Conservation (phyloP, 345 rosid species). For the Toxicodendron radicans region DNA sequence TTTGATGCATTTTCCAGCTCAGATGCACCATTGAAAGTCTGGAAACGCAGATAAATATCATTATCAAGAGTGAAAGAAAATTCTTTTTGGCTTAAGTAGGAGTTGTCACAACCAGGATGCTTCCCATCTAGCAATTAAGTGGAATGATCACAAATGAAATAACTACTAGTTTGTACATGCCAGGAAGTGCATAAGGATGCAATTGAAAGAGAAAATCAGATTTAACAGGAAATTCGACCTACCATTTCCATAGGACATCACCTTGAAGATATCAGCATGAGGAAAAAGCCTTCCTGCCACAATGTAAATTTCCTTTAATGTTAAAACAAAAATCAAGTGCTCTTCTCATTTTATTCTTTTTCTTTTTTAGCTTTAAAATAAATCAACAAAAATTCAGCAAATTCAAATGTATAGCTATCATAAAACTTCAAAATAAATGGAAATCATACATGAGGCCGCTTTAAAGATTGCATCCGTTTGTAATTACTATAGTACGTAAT, state of each 20-base stretch:
- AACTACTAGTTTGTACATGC: neutral
- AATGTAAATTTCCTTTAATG: constrained; percentile 3
- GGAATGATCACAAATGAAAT: neutral
- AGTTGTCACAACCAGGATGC: constrained; percentile 86
- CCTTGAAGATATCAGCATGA: constrained; percentile 68
- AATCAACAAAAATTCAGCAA: neutral
- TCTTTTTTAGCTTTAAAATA: neutral
- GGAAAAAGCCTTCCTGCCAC: constrained; percentile 84
- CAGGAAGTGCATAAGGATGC: neutral
- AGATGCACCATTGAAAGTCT: constrained; percentile 58
- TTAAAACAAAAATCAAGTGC: neutral
- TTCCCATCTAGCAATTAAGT: constrained; percentile 61
- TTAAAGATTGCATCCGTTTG: too few relatives aligned
- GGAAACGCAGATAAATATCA: constrained; percentile 72
- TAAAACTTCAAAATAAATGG: too few relatives aligned
- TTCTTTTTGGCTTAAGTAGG: constrained; percentile 73
- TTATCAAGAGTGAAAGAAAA: constrained; percentile 82
- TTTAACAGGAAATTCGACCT: constrained; percentile 2
- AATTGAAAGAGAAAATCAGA: neutral
- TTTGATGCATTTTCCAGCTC: constrained; percentile 62
- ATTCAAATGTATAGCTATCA: too few relatives aligned
- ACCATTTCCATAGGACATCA: constrained; percentile 96
- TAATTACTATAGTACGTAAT: neutral
- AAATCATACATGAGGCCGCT: too few relatives aligned
- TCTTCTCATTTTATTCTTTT: neutral